A percentile compares a stretch with the other conserved stretches of the same genome.
Conservation (phyloP, 2,329 filamentous ascomycete genomes). For the Colletotrichum sp. region DNA sequence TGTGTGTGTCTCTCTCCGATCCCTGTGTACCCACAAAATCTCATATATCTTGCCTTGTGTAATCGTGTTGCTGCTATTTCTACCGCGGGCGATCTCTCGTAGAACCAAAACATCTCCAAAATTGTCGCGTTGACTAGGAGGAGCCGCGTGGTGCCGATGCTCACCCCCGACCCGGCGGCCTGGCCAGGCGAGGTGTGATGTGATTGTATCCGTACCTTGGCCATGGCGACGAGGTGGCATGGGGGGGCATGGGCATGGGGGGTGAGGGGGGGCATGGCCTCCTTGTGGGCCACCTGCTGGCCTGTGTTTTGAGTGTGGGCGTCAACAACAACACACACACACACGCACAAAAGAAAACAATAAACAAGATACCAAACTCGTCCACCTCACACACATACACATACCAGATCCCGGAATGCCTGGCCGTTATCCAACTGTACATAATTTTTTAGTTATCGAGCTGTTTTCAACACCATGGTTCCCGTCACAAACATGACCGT, state of each 20-base stretch:
- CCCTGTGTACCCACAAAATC: not conserved
- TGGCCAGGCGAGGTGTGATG: not conserved
- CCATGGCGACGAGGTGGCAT: slow-evolving; percentile 9
- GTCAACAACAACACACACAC: not conserved
- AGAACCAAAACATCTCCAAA: not conserved
- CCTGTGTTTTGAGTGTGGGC: slow-evolving; percentile 3
- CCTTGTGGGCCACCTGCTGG: not conserved
- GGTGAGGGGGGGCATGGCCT: not conserved
- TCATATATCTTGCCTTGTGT: not conserved
- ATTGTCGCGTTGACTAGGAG: not conserved
- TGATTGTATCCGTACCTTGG: not conserved
- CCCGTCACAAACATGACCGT: not conserved
- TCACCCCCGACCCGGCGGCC: not conserved
- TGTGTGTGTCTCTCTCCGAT: not conserved
- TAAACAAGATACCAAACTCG: slow-evolving; percentile 15
- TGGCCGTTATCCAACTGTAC: not conserved
- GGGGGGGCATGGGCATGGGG: not conserved
- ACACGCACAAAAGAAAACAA: not conserved
- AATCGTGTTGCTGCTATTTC: not conserved
- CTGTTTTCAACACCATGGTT: not conserved
- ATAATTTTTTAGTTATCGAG: not conserved
- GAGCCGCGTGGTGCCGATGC: not conserved
- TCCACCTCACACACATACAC: not conserved
- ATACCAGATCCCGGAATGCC: not conserved
- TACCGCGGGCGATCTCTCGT: not conserved